phyloP scores from a whole-genome alignment of 768 basidiomycete species.

The Boletus vermiculosoides region DNA sequence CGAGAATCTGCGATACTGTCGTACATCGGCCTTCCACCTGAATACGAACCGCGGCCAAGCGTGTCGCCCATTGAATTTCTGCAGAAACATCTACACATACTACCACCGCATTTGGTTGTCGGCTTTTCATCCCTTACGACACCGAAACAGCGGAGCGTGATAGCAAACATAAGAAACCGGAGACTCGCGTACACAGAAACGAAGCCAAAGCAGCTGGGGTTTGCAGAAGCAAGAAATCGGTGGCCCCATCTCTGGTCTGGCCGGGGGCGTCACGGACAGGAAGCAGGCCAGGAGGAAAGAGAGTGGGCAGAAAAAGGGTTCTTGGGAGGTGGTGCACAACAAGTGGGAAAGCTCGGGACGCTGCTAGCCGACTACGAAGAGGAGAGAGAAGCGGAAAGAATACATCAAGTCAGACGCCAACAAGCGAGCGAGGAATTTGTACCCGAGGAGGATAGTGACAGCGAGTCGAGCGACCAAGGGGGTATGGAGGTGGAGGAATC shows the following conservation, averaged over 20 bases:
- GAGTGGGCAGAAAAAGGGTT: slow-evolving; percentile 67
- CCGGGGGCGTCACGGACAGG: slow-evolving; percentile 44
- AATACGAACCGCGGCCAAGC: slow-evolving; percentile 61
- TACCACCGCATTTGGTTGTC: slow-evolving; percentile 63
- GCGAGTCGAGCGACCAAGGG: slow-evolving; percentile 33
- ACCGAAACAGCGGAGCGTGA: slow-evolving; percentile 63
- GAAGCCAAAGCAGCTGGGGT: slow-evolving; percentile 54
- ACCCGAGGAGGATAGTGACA: slow-evolving; percentile 59
- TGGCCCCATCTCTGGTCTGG: slow-evolving; percentile 76
- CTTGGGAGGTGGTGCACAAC: slow-evolving; percentile 50
- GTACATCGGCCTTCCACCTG: slow-evolving; percentile 56
- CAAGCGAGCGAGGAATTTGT: slow-evolving; percentile 45
- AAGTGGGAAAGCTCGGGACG: slow-evolving; percentile 67
- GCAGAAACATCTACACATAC: slow-evolving; percentile 49
- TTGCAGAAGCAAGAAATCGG: slow-evolving; percentile 47
- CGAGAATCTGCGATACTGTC: slow-evolving; percentile 34
- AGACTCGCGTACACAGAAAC: slow-evolving; percentile 60
- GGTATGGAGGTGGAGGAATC: slow-evolving; percentile 41
- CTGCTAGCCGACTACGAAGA: slow-evolving; percentile 75
- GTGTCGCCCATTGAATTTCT: slow-evolving; percentile 64
- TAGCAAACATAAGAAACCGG: slow-evolving; percentile 70
- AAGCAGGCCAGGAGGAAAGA: slow-evolving; percentile 64
- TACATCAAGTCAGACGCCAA: slow-evolving; percentile 45
- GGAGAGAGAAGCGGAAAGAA: slow-evolving; percentile 67
- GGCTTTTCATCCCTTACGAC: slow-evolving; percentile 43